Evolutionary conservation across 495 filamentous ascomycete species (phyloP), one percentile per base, ranked within the genome.

Genomic region (Penicillium flavigenum): DNA sequence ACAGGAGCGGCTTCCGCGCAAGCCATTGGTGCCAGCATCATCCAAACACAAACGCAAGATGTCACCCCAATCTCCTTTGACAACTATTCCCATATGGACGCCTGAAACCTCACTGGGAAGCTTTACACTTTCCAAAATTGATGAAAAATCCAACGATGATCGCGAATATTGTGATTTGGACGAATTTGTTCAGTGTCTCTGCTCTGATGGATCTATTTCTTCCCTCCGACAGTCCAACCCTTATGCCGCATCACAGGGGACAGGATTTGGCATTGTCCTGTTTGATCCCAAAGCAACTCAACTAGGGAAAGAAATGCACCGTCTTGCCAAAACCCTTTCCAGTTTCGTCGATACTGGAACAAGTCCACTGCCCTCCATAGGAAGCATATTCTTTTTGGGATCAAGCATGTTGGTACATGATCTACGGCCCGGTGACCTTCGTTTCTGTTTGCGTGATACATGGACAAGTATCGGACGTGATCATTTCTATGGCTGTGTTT

Each of bases 351-450:
- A 53, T 19, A 9, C 29, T 12, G 39, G 38, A 29, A 29, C 12
- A 3, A 17, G 42, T 24, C 31, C 24, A 2, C 16, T 61, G 10
- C 59, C 64, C 12, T 19, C 34, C 16, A 50, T 34, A 1, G 73
- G 71, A 12, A 69, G 61, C 11, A 69, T 79, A 7, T 73, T 79
- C 53, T 63, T 79, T 47, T 55, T 79, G 22, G 60, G 70, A 34
- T 55, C 60, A 10, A 51, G 46, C 14, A 58, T 77, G 16, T 42
- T 75, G 5, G 19, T 51, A 16, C 55, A 62, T n/a, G 49, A 54
- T 19, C 31, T 52, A 2, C 43, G 56, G 3, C 48, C 61, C 22
- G 63, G 57, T 0, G 62, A 70, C 61, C 5, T 41, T 2, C 59
- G 55, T 5, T 73, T 70, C 24, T 69, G 66, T 32, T 51, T 76